Evolutionary conservation across 2,329 filamentous ascomycete species (phyloP).

Genomic region (Penicillium sp.): DNA sequence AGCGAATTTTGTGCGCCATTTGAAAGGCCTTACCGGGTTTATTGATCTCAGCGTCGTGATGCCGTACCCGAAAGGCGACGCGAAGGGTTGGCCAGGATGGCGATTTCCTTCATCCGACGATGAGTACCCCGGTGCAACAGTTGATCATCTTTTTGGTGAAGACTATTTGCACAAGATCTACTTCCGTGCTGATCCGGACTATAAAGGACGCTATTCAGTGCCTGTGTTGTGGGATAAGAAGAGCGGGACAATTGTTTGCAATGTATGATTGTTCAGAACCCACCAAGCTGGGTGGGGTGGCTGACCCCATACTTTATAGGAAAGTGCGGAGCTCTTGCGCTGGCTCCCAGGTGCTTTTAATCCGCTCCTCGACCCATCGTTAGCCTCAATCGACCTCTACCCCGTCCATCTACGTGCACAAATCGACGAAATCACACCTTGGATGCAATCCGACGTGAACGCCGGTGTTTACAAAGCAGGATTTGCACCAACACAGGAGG

Average conservation of each 20-base stretch:
- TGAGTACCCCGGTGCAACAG: constrained; percentile 63
- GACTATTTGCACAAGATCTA: constrained; percentile 66
- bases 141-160: constrained; percentile 63
- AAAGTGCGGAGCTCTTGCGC: constrained; percentile 57
- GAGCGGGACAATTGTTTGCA: constrained; percentile 61
- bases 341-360: constrained; percentile 64
- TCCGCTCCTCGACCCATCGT: constrained; percentile 48
- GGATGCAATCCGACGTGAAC: constrained; percentile 63
- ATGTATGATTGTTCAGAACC: constrained; percentile 46
- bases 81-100: constrained; percentile 67
- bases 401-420: constrained; percentile 51
- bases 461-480: constrained; percentile 66
- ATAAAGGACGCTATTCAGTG: constrained; percentile 65
- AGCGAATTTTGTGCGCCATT: constrained; percentile 60
- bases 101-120: constrained; percentile 58
- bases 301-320: background rate
- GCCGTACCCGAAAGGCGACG: constrained; percentile 69
- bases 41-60: constrained; percentile 64
- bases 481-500: constrained; percentile 60
- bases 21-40: constrained; percentile 61
- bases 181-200: constrained; percentile 63
- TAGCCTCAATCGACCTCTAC: constrained; percentile 56
- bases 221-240: constrained; percentile 67
- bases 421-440: constrained; percentile 59
- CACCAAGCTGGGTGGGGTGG: too few species aligned